phyloP scores from a whole-genome alignment of 1,284 basidiomycete genomes.

The Golubevia pallescens region DNA sequence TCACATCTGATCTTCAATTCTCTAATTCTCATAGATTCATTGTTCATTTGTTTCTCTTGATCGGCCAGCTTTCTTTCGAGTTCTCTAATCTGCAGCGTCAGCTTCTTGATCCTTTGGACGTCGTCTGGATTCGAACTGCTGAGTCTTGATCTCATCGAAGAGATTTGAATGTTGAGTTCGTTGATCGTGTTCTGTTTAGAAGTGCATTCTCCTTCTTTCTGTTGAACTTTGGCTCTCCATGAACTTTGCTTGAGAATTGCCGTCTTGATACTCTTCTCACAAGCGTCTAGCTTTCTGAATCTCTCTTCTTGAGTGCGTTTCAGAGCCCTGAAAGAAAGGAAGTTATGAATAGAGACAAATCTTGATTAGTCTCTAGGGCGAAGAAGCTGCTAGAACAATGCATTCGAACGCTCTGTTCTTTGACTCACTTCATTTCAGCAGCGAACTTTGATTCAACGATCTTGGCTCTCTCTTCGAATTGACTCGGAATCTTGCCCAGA shows the following conservation, averaged over 20 bases:
- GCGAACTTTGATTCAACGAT: constrained; percentile 38
- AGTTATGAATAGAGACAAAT: too few relatives aligned
- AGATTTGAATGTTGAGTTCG: neutral
- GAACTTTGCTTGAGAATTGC: constrained; percentile 54
- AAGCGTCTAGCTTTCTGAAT: constrained; percentile 52
- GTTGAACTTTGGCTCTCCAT: constrained; percentile 47
- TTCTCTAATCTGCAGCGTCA: neutral
- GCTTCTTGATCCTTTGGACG: neutral
- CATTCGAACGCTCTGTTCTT: neutral
- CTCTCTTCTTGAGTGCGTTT: constrained; percentile 52
- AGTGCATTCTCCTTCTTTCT: constrained; percentile 50
- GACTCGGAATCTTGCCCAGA: constrained; percentile 40
- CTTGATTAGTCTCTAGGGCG: too few relatives aligned
- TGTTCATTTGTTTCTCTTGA: neutral
- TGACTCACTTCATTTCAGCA: constrained; percentile 30
- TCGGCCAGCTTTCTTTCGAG: neutral
- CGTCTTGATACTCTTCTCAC: constrained; percentile 50
- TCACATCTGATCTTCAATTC: neutral
- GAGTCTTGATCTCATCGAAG: neutral
- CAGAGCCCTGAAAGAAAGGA: constrained; percentile 22
- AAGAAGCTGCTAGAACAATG: neutral
- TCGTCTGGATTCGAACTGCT: neutral
- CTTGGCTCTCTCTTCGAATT: constrained; percentile 41
- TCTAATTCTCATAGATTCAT: neutral
- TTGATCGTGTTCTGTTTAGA: neutral